Conservation (phyloP, 2,329 filamentous ascomycete genomes). For the Lachnellula subtilissima region DNA sequence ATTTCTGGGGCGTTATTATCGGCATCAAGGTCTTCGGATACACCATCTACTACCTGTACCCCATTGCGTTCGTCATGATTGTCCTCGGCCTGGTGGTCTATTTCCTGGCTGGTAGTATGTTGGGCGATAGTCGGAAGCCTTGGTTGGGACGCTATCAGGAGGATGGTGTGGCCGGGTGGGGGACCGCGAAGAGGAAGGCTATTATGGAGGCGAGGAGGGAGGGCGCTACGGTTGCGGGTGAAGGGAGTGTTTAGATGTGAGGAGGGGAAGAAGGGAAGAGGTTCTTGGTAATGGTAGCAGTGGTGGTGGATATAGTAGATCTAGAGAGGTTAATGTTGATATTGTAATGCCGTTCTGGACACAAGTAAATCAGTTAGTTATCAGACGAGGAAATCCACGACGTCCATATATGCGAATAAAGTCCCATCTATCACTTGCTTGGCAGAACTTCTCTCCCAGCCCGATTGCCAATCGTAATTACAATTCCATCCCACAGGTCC, state of each 20-base stretch:
- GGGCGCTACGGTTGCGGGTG: constrained; percentile 13
- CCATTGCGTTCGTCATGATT: constrained; percentile 91
- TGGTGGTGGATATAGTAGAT: too few species aligned
- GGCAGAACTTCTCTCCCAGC: too few species aligned
- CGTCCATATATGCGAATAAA: too few species aligned
- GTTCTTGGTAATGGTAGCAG: too few species aligned
- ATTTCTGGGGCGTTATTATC: constrained; percentile 96
- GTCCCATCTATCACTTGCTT: too few species aligned
- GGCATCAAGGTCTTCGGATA: constrained; percentile 81
- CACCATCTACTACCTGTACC: constrained; percentile 83
- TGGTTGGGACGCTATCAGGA: constrained; percentile 91
- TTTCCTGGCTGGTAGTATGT: constrained; percentile 73
- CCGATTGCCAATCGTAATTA: too few species aligned
- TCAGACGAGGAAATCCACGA: too few species aligned
- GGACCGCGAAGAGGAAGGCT: constrained; percentile 78
- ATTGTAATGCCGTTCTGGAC: too few species aligned
- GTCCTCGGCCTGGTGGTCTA: constrained; percentile 81
- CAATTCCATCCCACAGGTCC: too few species aligned
- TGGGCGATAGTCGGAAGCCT: constrained; percentile 89
- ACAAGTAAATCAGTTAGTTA: too few species aligned
- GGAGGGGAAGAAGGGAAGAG: too few species aligned
- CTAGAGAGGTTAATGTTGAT: too few species aligned
- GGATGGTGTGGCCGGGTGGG: constrained; percentile 64
- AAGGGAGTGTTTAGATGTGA: background rate
- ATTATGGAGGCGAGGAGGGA: constrained; percentile 47